Evolutionary conservation across 371 early-diverging fungal species (phyloP).

Genomic region (Sporodiniella umbellata): DNA sequence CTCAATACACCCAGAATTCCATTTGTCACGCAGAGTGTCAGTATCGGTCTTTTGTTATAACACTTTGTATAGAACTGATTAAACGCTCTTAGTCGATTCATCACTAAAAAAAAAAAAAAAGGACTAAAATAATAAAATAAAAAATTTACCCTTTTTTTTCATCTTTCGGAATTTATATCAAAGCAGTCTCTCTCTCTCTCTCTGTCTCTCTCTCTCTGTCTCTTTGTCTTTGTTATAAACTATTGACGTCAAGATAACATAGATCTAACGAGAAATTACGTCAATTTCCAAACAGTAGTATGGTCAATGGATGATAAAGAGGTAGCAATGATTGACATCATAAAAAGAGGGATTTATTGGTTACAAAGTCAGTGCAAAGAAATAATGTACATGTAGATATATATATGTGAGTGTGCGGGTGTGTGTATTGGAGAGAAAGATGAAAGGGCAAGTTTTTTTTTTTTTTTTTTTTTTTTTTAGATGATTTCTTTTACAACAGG

Average conservation of each 20-base stretch:
- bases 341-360: not conserved
- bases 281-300: too few species aligned
- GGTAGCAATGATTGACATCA: too few species aligned
- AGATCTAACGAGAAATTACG: conserved; percentile 7
- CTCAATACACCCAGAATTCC: conserved; percentile 66
- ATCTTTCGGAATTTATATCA: too few species aligned
- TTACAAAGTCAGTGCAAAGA: too few species aligned
- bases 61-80: conserved; percentile 43
- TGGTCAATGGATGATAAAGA: too few species aligned
- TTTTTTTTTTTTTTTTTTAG: not conserved
- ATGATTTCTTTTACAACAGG: conserved; percentile 1
- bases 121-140: not conserved
- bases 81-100: conserved; percentile 27
- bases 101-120: conserved; percentile 5
- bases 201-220: not conserved
- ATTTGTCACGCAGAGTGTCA: conserved; percentile 72
- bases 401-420: too few species aligned
- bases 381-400: too few species aligned
- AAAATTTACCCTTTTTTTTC: conserved; percentile 5
- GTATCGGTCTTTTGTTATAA: conserved; percentile 57
- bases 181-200: too few species aligned
- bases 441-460: too few species aligned
- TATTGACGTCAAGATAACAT: conserved; percentile 17
- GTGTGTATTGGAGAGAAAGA: not conserved
- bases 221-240: not conserved